Conservation (phyloP, 1,284 basidiomycete species). For the Melampsora larici-populina region DNA sequence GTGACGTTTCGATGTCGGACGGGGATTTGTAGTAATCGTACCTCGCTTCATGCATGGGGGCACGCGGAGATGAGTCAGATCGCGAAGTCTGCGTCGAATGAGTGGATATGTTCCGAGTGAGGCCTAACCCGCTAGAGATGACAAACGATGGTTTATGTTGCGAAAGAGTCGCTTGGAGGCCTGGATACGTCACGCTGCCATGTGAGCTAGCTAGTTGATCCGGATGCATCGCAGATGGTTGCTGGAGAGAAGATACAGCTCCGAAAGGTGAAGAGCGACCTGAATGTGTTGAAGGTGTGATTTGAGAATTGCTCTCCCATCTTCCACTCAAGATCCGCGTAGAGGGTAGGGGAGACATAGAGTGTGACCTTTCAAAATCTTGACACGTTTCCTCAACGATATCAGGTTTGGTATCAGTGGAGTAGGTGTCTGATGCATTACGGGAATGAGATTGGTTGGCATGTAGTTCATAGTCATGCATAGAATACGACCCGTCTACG, state of each 20-base stretch:
- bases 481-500: background rate
- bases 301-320: background rate
- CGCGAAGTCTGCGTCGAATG: background rate
- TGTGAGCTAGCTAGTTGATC: background rate
- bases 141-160: background rate
- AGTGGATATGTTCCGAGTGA: background rate
- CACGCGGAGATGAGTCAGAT: background rate
- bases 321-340: background rate
- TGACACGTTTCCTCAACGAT: background rate
- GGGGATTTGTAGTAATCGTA: background rate
- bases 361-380: background rate
- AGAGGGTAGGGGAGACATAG: background rate
- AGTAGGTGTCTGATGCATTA: background rate
- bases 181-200: background rate
- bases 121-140: background rate
- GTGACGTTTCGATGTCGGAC: background rate
- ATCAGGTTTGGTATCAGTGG: background rate
- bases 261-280: background rate
- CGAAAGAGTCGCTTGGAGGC: background rate
- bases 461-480: background rate
- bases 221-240: background rate
- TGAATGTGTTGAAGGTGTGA: background rate
- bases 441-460: background rate
- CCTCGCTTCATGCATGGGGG: background rate
- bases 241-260: background rate